phyloP scores from a whole-genome alignment of 202 grass and related monocot genomes.

The Carex sylvatica region DNA sequence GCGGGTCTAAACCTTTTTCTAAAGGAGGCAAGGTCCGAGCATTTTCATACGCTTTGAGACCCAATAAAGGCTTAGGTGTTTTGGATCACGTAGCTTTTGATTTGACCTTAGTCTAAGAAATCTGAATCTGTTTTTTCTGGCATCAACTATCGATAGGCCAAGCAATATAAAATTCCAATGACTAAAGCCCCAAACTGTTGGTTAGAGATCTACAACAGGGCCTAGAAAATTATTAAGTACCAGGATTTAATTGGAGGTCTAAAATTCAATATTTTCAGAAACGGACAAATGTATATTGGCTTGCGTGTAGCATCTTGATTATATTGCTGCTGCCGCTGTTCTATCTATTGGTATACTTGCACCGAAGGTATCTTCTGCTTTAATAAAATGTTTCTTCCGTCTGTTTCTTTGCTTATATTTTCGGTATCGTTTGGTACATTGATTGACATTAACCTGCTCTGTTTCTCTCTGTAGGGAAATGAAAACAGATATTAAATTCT shows the following conservation, averaged over 20 bases:
- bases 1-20: constrained; percentile 64
- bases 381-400: constrained; percentile 7
- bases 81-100: not conserved
- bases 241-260: not conserved
- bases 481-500: constrained; percentile 56
- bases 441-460: constrained; percentile 14
- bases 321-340: constrained; percentile 81
- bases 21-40: constrained; percentile 82
- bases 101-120: not conserved
- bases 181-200: not conserved
- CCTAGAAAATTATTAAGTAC: not conserved
- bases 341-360: constrained; percentile 89
- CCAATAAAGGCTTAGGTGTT: not conserved
- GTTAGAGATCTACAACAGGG: not conserved
- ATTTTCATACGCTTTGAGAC: constrained; percentile 14
- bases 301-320: constrained; percentile 66
- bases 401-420: constrained; percentile 19
- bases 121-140: not conserved
- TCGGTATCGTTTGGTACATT: constrained; percentile 8
- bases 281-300: constrained; percentile 69
- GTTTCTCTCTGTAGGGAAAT: constrained; percentile 59
- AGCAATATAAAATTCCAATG: not conserved
- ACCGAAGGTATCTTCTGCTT: constrained; percentile 57
- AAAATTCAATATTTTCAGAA: constrained; percentile 54
- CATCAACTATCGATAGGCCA: not conserved